Percentiles rank a stretch among this genome's conserved stretches.
These are phyloP conservation scores for Quercus agrifolia DNA, from an alignment of 306 rosid species.

Conservation along the genomic window DNA sequence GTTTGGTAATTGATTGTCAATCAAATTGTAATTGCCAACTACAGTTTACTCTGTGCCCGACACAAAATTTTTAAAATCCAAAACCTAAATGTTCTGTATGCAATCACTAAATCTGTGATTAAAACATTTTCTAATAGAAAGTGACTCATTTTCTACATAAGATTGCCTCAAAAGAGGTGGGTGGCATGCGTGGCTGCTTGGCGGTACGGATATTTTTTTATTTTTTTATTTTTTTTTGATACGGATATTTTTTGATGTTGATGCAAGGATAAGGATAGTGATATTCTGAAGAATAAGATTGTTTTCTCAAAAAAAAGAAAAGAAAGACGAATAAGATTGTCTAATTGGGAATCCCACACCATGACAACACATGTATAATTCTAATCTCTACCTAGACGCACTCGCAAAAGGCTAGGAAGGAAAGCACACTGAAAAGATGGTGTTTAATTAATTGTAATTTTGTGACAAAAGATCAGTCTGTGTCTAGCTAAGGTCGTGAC, in stretches of 20 bases:
- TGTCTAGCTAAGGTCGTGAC: no score
- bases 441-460: neutral
- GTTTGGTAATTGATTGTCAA: no score
- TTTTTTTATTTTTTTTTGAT: neutral
- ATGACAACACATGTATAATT: neutral
- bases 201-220: neutral
- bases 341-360: neutral
- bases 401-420: neutral
- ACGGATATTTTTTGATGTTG: neutral
- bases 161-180: neutral
- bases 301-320: neutral
- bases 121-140: neutral
- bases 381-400: neutral
- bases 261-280: neutral
- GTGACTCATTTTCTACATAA: neutral
- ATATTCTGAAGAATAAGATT: neutral
- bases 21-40: no score
- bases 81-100: neutral
- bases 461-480: neutral
- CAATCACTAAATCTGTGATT: neutral
- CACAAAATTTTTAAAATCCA: no score
- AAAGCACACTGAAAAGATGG: conserved; percentile 14
- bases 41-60: no score
- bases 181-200: neutral
- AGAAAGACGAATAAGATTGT: neutral